Conservation (phyloP, 768 basidiomycete genomes). For the Termitomyces sp. region DNA sequence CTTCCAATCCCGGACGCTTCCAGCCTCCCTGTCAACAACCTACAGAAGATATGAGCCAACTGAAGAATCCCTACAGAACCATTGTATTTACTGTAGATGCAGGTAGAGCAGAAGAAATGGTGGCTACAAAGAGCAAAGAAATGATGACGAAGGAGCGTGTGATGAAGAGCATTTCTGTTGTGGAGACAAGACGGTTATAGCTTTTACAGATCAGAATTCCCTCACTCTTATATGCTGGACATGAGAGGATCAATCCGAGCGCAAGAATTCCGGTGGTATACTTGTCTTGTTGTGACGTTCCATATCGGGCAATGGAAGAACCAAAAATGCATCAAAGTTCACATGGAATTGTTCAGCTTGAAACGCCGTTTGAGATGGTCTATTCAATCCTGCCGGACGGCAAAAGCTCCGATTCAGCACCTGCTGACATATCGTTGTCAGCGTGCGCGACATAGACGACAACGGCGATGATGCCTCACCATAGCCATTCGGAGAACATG, state of each 20-base stretch:
- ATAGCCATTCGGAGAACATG: constrained; percentile 10
- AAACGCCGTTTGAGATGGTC: background rate
- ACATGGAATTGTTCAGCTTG: background rate
- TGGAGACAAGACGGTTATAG: constrained; percentile 20
- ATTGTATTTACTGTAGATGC: constrained; percentile 22
- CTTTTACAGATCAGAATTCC: constrained; percentile 15
- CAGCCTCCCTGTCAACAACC: constrained; percentile 3
- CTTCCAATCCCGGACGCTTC: constrained; percentile 14
- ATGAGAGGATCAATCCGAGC: constrained; percentile 32
- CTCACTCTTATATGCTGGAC: constrained; percentile 31
- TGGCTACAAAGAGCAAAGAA: constrained; percentile 28
- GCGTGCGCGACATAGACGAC: constrained; percentile 1
- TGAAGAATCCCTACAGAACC: background rate
- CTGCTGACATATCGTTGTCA: constrained; percentile 2
- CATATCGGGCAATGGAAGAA: constrained; percentile 27
- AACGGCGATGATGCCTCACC: constrained; percentile 6
- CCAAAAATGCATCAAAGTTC: constrained; percentile 4
- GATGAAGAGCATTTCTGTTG: constrained; percentile 27
- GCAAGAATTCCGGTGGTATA: constrained; percentile 25
- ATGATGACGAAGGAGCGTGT: constrained; percentile 32
- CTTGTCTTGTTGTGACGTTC: constrained; percentile 24
- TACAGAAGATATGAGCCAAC: background rate
- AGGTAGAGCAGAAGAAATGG: constrained; percentile 34
- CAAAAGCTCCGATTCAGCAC: background rate
- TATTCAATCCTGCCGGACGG: background rate